Base-by-base conservation (phyloP, 148 eudicot species). In the Dianthus caryophyllus region DNA sequence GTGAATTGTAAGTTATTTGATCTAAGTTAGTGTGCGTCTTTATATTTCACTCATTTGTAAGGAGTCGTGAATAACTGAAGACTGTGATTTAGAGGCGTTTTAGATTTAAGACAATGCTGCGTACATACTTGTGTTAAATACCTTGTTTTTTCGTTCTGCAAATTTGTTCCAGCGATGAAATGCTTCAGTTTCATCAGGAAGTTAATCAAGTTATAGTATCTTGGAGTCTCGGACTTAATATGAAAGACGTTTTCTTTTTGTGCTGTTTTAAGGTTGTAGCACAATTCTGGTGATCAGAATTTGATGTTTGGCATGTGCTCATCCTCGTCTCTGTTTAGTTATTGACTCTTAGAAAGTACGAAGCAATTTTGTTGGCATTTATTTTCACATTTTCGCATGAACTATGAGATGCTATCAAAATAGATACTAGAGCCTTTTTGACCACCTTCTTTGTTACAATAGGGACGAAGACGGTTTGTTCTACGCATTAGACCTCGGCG, bases 401-500 rank as follows among this genome's bases (percentile, higher is more conserved):
- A 5, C 12, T 1, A 1, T 24, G 4, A 1, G 58, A 64, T n/a
- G 36, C n/a, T 14, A 2, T 16, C 20, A 16, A 2, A 12, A 51
- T 13, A 17, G 20, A 46, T 57, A 18, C 16, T 20, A 12, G 18
- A n/a, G n/a, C n/a, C n/a, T n/a, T n/a, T n/a, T n/a, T n/a, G n/a
- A n/a, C n/a, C n/a, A 57, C 27, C 61, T 6, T 43, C 44, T 50
- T 59, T 62, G 56, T 46, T 64, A 24, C 29, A 69, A 62, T 57
- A 88, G 95, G 61, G 80, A 82, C 55, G 95, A 88, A 74, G 75
- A 78, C 55, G 90, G 96, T 39, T 77, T 85, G 59, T 89, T 73
- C 71, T 89, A 86, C 67, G 96, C 96, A 72, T 71, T 86, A 79
- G 96, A 89, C 72, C 91, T 89, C 65, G 96, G 91, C 25, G 91